Percentiles rank a stretch among this genome's conserved stretches.
These are phyloP conservation scores for Tetrapisispora iriomotensis DNA, from an alignment of 805 yeast genomes.

Conservation along the genomic window DNA sequence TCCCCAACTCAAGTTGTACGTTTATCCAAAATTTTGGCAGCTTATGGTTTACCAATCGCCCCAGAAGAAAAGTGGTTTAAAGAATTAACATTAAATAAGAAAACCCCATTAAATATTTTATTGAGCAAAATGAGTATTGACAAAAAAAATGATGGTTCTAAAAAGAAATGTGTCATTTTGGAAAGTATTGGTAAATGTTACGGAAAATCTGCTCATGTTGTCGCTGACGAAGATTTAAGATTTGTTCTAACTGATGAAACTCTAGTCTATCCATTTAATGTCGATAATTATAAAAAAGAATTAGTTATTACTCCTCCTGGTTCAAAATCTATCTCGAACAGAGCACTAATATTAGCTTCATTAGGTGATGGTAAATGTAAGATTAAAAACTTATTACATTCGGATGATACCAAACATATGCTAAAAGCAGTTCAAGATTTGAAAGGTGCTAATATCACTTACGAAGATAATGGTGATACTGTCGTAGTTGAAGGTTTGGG, in stretches of 20 bases:
- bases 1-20: constrained; percentile 93
- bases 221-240: constrained; percentile 69
- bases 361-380: constrained; percentile 77
- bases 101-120: constrained; percentile 66
- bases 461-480: constrained; percentile 88
- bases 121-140: constrained; percentile 87
- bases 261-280: constrained; percentile 48
- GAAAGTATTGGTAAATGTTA: constrained; percentile 81
- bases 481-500: constrained; percentile 78
- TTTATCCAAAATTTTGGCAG: constrained; percentile 66
- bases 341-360: constrained; percentile 90
- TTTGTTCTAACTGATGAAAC: constrained; percentile 78
- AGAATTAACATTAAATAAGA: constrained; percentile 57
- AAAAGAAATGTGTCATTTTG: constrained; percentile 76
- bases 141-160: constrained; percentile 90
- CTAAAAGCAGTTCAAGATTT: constrained; percentile 70
- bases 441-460: constrained; percentile 69
- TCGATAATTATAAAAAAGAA: constrained; percentile 20
- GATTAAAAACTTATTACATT: constrained; percentile 78
- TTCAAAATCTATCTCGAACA: constrained; percentile 90
- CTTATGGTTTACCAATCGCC: constrained; percentile 79
- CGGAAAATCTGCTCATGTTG: constrained; percentile 80
- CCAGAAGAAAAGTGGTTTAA: constrained; percentile 62
- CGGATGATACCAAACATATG: constrained; percentile 96
- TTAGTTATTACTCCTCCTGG: constrained; percentile 78